Conservation (phyloP, 768 basidiomycete genomes). For the Hericium rajendrae region DNA sequence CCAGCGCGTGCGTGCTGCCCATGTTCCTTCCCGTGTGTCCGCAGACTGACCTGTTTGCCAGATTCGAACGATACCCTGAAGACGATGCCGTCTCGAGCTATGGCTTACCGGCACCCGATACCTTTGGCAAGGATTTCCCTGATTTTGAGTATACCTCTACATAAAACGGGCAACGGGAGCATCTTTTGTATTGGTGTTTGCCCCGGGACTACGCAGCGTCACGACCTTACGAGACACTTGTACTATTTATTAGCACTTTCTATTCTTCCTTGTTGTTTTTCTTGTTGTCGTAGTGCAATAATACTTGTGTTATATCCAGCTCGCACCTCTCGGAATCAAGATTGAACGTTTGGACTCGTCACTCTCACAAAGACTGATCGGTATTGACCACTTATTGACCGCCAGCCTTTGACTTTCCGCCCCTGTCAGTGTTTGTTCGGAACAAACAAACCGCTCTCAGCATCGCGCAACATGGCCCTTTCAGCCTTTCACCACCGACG, state of each 20-base stretch:
- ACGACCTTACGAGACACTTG: background rate
- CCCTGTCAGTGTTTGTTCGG: conserved; percentile 17
- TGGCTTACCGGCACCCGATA: conserved; percentile 47
- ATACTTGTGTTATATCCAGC: background rate
- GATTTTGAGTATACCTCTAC: conserved; percentile 65
- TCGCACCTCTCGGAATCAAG: no score
- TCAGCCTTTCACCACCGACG: conserved; percentile 13
- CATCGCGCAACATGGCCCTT: conserved; percentile 18
- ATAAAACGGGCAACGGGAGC: conserved; percentile 6
- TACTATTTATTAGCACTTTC: conserved; percentile 1
- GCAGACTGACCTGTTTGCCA: conserved; percentile 18
- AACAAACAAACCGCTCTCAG: conserved; percentile 20
- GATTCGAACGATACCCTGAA: conserved; percentile 74
- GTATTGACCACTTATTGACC: no score
- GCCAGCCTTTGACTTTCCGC: background rate
- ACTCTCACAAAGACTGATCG: no score
- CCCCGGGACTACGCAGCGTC: background rate
- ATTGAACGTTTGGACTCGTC: no score
- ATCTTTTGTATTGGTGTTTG: conserved; percentile 8
- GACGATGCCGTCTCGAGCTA: conserved; percentile 55
- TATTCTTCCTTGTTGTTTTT: background rate
- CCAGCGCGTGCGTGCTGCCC: conserved; percentile 64
- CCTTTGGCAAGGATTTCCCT: conserved; percentile 61
- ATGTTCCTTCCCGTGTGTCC: background rate
- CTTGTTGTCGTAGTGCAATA: background rate